Base-by-base conservation (phyloP, 345 rosid genomes). In the Syzygium aromaticum region DNA sequence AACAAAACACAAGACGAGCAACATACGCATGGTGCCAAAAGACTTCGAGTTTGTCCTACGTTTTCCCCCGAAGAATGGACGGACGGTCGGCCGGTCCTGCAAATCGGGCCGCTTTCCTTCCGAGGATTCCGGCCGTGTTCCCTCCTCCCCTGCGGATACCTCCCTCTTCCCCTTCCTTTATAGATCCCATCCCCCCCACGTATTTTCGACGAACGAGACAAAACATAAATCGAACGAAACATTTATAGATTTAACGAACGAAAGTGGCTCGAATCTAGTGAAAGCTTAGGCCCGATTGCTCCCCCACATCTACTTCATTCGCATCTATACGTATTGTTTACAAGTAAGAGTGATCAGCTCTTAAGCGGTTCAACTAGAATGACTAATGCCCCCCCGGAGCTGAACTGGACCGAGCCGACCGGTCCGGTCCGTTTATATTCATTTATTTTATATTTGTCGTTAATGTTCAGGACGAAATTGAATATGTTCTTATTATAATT, bases 81-180 rank as follows among this genome's bases (percentile, higher is more conserved):
- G 77, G 77, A 52, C 21, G 82, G 84, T 57, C 86, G 88, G 85
- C n/a, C 89, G 89, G 92, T 89, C 91, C 89, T 90, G 52, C 46
- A 89, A 89, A 86, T 90, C 61, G 78, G 88, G 85, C 93, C 9
- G 87, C 22, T 93, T 93, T 93, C 90, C 85, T 89, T 90, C 91
- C 92, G 91, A 86, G 89, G 91, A 91, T 93, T 90, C 92, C 92
- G 87, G 92, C 52, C 6, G 46, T 73, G 82, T 73, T 11, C 49
- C 46, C 43, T 3, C 43, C 6, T 6, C 46, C 46, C 46, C 46
- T 43, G 46, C 46, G 46, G 46, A 43, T 43, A 43, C 46, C 46
- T 43, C 46, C 46, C 38, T 33, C 38, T 43, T 43, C 6, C 46
- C 46, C 46, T 43, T 43, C 7, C 46, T 43, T 5, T 43, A 43